Evolutionary conservation across 2,329 filamentous ascomycete species (phyloP).

Genomic region (Esteya vermicola): DNA sequence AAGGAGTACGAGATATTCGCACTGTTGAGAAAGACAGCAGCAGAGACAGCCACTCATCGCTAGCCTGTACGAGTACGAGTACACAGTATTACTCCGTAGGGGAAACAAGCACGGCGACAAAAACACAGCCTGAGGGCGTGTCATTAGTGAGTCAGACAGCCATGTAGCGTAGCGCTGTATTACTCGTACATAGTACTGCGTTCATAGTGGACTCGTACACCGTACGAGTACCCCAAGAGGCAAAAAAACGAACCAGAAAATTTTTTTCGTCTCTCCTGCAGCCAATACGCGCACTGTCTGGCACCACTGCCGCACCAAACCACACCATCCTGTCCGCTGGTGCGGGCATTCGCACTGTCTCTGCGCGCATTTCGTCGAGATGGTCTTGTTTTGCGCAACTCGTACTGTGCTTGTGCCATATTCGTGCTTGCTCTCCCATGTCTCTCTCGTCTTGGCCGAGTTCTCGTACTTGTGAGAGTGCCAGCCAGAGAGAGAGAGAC

Average conservation of each 20-base stretch:
- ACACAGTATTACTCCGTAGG: neutral
- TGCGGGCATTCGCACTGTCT: too few relatives aligned
- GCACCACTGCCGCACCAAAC: neutral
- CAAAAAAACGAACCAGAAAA: too few relatives aligned
- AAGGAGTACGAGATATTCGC: neutral
- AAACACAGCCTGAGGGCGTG: neutral
- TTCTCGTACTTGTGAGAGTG: too few relatives aligned
- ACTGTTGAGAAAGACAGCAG: neutral
- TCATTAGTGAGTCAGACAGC: neutral
- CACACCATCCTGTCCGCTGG: conserved; percentile 1
- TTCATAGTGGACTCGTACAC: neutral
- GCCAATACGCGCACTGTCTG: neutral
- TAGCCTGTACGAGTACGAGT: neutral
- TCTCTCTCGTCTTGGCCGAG: too few relatives aligned
- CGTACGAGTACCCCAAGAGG: neutral
- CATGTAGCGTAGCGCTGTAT: too few relatives aligned
- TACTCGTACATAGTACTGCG: neutral
- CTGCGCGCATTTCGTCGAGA: too few relatives aligned
- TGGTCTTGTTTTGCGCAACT: neutral
- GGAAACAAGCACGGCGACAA: neutral
- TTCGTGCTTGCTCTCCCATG: too few relatives aligned
- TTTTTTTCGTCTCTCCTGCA: neutral
- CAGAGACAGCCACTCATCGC: neutral
- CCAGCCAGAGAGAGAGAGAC: too few relatives aligned
- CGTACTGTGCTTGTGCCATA: too few relatives aligned